Base-by-base conservation (phyloP, 2,329 filamentous ascomycete genomes). In the Beauveria brongniartii region DNA sequence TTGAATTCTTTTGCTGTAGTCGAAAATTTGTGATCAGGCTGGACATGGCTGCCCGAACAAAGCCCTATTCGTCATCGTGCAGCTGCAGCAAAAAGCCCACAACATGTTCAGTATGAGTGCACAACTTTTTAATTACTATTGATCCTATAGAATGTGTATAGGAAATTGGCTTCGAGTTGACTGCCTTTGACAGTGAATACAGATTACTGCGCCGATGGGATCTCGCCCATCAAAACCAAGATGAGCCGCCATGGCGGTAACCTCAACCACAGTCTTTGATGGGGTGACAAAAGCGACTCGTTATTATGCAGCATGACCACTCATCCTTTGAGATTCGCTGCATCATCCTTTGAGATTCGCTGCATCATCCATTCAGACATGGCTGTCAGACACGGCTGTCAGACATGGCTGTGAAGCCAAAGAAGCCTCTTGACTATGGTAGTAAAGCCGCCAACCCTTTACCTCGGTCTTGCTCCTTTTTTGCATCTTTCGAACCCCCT, bases 361-460 rank as follows among this genome's bases (percentile, higher is more conserved):
- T 72, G 62, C 77, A 66, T 16, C 69, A 57, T 0, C 76, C 73
- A 63, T 71, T 78, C 64, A 87, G 87, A 1, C 69, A 14, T 80
- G 71, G 0, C 79, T 72, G 65, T 86, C 24, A 24, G 24, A 24
- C 4, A 3, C 4, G 24, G 24, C 24, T 24, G 24, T 78, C 64
- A 87, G 87, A 1, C 69, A 14, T 80, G 71, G 0, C 79, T 72
- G 65, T 86, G 87, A 59, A 87, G 73, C 65, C 78, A 87, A 59
- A 87, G 73, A 59, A 87, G 73, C 65, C 78, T 28, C 68, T 75
- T 77, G 3, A 64, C 67, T 64, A 79, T 83, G 0, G 76, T 82
- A 16, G 66, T 67, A 56, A 66, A 66, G 20, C 78, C 76, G 28
- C 75, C 78, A 9, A 54, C 51, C 1, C 57, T 77, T 69, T 6